These are phyloP conservation scores for Paraphaeosphaeria sporulosa DNA, from an alignment of 2,329 filamentous ascomycete species.

Conservation along the genomic window DNA sequence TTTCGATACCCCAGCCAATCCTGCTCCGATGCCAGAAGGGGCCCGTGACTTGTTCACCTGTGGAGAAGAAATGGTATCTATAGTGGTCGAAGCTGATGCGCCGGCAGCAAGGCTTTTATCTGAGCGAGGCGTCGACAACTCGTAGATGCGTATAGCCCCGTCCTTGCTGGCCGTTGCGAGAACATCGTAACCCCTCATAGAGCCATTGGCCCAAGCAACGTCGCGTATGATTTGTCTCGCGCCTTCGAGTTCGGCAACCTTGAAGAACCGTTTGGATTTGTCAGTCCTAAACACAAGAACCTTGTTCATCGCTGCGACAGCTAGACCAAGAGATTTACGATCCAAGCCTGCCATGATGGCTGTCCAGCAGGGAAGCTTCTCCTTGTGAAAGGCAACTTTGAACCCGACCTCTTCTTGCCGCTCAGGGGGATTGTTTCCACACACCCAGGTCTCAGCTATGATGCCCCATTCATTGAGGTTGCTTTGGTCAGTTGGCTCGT, in stretches of 20 bases:
- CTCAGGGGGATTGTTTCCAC: constrained; percentile 65
- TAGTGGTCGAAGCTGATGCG: constrained; percentile 27
- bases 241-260: constrained; percentile 76
- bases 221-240: constrained; percentile 84
- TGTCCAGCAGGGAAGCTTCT: constrained; percentile 79
- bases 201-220: constrained; percentile 90
- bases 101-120: constrained; percentile 44
- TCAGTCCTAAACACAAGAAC: constrained; percentile 85
- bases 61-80: constrained; percentile 34
- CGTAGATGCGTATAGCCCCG: constrained; percentile 87
- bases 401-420: constrained; percentile 89
- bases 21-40: constrained; percentile 63
- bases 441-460: constrained; percentile 79
- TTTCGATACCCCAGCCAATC: constrained; percentile 55
- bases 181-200: constrained; percentile 87
- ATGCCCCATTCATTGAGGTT: constrained; percentile 77
- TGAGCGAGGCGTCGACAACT: constrained; percentile 69
- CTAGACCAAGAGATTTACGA: constrained; percentile 77
- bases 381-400: constrained; percentile 86
- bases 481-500: constrained; percentile 86
- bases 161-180: constrained; percentile 94
- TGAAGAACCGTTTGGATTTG: constrained; percentile 80
- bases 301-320: constrained; percentile 84
- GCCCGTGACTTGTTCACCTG: constrained; percentile 32
- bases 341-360: constrained; percentile 83